Evolutionary conservation across 805 yeast species (phyloP), one percentile per base, ranked within the genome.

Genomic region (Ogataea dorogensis): DNA sequence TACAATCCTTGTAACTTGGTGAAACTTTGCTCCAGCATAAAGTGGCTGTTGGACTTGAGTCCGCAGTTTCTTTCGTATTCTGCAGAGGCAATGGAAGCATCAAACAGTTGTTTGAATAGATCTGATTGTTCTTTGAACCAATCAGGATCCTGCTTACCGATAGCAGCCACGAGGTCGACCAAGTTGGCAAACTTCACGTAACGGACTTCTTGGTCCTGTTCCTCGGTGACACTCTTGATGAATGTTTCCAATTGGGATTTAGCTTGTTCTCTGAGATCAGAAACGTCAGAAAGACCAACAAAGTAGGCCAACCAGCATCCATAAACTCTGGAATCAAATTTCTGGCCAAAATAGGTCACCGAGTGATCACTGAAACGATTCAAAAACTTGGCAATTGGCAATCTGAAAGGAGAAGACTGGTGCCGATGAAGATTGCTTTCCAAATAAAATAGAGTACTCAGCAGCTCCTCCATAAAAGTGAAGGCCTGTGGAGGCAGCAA

Each of bases 401-500:
- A 72, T 46, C 98, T 71, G 68, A 93, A 89, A 3, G 98, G 97
- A 1, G 97, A 86, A 26, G 70, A 71, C 39, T 86, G 85, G 44
- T 85, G 86, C 15, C 96, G 79, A 38, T 96, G 82, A 50, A 93
- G 66, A 42, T 81, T 82, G 3, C 82, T 78, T 59, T 93, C 98
- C 52, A 93, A 65, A 40, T 77, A 79, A 46, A 82, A 75, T 39
- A 93, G 71, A 4, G 91, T 81, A 36, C 71, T 73, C 51, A 93
- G 73, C 38, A 93, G 71, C 50, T 88, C 96, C 33, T 86, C 91
- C 79, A 94, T 78, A 51, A 87, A 93, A 13, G 91, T 82, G 59
- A 79, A 85, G 0, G 98, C 98, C 44, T 86, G 85, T 2, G 95
- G 79, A 0, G 99, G 99, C 20, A 93, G 64, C 45, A 88, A 67